Conservation (phyloP, 495 filamentous ascomycete genomes). For the Penicillium coprophilum region DNA sequence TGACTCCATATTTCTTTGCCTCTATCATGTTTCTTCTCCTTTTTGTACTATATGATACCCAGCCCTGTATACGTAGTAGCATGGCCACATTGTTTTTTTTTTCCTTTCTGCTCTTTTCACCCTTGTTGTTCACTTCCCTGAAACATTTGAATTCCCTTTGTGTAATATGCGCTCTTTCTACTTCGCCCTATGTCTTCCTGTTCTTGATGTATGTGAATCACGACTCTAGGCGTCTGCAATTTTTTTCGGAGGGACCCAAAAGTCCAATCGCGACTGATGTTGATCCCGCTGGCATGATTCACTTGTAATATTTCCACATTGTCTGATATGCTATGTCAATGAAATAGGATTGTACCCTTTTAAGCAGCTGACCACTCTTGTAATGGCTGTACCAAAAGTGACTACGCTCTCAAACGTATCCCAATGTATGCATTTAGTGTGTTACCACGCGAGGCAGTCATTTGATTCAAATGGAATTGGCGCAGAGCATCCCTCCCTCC, state of each 20-base stretch:
- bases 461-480: too few species aligned
- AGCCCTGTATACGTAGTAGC: background rate
- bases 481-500: too few species aligned
- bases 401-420: too few species aligned
- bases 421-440: too few species aligned
- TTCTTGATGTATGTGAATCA: background rate
- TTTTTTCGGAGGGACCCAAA: background rate
- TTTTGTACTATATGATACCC: constrained; percentile 21
- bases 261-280: background rate
- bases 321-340: background rate
- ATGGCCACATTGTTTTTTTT: background rate
- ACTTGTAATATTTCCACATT: background rate
- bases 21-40: background rate
- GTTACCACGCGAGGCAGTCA: too few species aligned
- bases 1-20: background rate
- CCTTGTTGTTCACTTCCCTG: background rate
- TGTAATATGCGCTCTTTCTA: background rate
- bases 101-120: background rate
- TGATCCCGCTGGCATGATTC: background rate
- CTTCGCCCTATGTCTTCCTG: background rate
- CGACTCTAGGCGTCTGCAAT: background rate
- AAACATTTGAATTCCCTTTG: background rate
- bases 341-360: background rate
- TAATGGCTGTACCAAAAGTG: too few species aligned
- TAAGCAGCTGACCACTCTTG: too few species aligned